These are phyloP conservation scores for Helminthosporium solani DNA, from an alignment of 2,329 filamentous ascomycete genomes.

Conservation along the genomic window DNA sequence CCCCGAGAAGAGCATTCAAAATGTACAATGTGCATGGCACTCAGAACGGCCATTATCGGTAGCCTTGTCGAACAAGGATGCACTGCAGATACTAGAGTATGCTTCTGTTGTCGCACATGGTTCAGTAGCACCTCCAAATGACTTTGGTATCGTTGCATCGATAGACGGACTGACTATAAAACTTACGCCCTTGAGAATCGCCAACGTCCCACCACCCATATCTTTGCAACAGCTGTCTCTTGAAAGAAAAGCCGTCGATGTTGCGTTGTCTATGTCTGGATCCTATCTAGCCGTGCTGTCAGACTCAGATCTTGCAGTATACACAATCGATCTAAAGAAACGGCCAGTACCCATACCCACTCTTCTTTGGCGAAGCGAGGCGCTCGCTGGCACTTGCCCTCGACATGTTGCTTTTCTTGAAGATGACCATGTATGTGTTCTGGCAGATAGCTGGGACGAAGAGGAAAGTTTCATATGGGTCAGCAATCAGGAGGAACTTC, in stretches of 20 bases:
- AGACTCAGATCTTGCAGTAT: constrained; percentile 65
- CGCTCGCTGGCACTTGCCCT: constrained; percentile 19
- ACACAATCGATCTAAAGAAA: constrained; percentile 65
- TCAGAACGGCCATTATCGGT: constrained; percentile 77
- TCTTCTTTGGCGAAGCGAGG: constrained; percentile 45
- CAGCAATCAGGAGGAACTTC: constrained; percentile 19
- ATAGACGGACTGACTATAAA: constrained; percentile 80
- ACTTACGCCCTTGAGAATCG: constrained; percentile 78
- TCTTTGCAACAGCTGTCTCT: constrained; percentile 71
- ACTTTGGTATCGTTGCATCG: constrained; percentile 77
- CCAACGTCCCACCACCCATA: constrained; percentile 93
- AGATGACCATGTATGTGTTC: constrained; percentile 39
- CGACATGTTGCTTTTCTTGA: constrained; percentile 53
- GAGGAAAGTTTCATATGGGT: constrained; percentile 33
- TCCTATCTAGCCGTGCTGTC: constrained; percentile 69
- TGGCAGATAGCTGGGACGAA: constrained; percentile 37
- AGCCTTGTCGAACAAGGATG: constrained; percentile 50
- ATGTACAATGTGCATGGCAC: constrained; percentile 64
- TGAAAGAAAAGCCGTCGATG: constrained; percentile 66
- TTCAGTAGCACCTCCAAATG: constrained; percentile 67
- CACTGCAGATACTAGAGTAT: constrained; percentile 62
- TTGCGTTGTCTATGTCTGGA: constrained; percentile 60
- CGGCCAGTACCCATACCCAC: constrained; percentile 49
- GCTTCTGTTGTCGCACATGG: constrained; percentile 68
- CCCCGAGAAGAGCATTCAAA: constrained; percentile 18